phyloP scores from a whole-genome alignment of 2,329 filamentous ascomycete species.

The Curvularia hawaiiensis region DNA sequence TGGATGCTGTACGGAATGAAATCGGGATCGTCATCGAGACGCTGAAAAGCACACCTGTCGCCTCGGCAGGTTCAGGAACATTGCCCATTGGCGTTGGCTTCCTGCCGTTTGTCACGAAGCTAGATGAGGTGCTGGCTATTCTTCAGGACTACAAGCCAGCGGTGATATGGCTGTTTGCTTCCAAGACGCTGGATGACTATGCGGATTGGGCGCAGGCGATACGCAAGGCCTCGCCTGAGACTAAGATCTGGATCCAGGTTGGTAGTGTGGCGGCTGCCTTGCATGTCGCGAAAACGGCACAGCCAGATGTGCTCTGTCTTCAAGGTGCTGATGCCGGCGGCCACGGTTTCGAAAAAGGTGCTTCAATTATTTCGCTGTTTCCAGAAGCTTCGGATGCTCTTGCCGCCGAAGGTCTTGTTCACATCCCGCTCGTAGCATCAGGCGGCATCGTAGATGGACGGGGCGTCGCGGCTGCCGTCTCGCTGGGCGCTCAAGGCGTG shows the following conservation, averaged over 20 bases:
- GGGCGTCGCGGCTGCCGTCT: slow-evolving; percentile 62
- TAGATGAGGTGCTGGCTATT: slow-evolving; percentile 57
- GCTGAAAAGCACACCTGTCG: slow-evolving; percentile 20
- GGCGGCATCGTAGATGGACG: slow-evolving; percentile 66
- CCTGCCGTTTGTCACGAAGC: slow-evolving; percentile 55
- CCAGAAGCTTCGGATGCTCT: slow-evolving; percentile 62
- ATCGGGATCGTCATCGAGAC: slow-evolving; percentile 31
- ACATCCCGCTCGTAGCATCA: slow-evolving; percentile 56
- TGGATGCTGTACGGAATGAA: slow-evolving; percentile 36
- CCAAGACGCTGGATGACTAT: slow-evolving; percentile 50
- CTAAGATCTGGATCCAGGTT: slow-evolving; percentile 64
- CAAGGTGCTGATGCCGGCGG: slow-evolving; percentile 70
- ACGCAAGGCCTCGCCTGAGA: slow-evolving; percentile 43
- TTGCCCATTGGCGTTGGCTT: slow-evolving; percentile 66
- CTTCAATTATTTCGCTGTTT: slow-evolving; percentile 62
- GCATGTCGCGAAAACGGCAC: slow-evolving; percentile 55
- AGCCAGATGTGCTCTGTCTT: slow-evolving; percentile 64
- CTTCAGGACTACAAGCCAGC: slow-evolving; percentile 60
- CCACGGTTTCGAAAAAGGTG: slow-evolving; percentile 63
- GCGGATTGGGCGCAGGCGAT: slow-evolving; percentile 42
- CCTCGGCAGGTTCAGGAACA: slow-evolving; percentile 11
- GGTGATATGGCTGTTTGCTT: slow-evolving; percentile 72
- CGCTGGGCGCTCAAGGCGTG: slow-evolving; percentile 59
- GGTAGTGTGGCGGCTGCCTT: slow-evolving; percentile 63
- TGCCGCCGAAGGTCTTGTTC: slow-evolving; percentile 28